Conservation (phyloP, 2,329 filamentous ascomycete genomes). For the Aspergillus jensenii region DNA sequence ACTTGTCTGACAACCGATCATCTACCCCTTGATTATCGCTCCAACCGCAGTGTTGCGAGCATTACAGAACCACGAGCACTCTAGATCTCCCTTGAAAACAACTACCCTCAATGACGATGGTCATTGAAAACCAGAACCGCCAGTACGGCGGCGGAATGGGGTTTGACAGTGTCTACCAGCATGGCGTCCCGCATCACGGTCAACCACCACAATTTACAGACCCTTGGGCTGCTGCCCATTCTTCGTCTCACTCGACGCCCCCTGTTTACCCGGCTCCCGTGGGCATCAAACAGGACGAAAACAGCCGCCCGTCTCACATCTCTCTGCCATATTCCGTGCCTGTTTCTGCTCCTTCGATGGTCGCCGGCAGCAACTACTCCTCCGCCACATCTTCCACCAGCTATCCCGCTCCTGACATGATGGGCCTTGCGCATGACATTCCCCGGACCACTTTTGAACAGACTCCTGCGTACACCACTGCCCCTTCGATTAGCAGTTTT, state of each 20-base stretch:
- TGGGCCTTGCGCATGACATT: constrained; percentile 73
- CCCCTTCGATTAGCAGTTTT: constrained; percentile 70
- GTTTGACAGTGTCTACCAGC: constrained; percentile 75
- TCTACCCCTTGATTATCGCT: constrained; percentile 14
- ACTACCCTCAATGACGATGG: constrained; percentile 79
- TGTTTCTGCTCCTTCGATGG: constrained; percentile 71
- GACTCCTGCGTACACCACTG: constrained; percentile 63
- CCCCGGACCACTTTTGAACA: constrained; percentile 74
- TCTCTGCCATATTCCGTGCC: constrained; percentile 72
- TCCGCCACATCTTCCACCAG: constrained; percentile 54
- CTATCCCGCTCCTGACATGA: constrained; percentile 64
- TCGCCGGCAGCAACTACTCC: constrained; percentile 65
- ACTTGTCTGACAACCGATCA: constrained; percentile 5
- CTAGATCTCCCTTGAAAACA: neutral
- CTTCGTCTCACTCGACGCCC: constrained; percentile 61
- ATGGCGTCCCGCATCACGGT: constrained; percentile 61
- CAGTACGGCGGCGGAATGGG: constrained; percentile 69
- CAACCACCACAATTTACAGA: constrained; percentile 81
- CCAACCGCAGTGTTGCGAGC: constrained; percentile 10
- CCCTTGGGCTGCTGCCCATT: constrained; percentile 71
- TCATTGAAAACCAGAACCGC: constrained; percentile 85
- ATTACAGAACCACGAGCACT: neutral
- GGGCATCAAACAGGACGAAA: constrained; percentile 59
- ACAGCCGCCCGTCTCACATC: constrained; percentile 58
- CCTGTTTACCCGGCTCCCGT: constrained; percentile 60